Percentiles rank a stretch among this genome's conserved stretches.
Conservation (phyloP, 2,329 filamentous ascomycete genomes). For the Colletotrichum echinochloae region DNA sequence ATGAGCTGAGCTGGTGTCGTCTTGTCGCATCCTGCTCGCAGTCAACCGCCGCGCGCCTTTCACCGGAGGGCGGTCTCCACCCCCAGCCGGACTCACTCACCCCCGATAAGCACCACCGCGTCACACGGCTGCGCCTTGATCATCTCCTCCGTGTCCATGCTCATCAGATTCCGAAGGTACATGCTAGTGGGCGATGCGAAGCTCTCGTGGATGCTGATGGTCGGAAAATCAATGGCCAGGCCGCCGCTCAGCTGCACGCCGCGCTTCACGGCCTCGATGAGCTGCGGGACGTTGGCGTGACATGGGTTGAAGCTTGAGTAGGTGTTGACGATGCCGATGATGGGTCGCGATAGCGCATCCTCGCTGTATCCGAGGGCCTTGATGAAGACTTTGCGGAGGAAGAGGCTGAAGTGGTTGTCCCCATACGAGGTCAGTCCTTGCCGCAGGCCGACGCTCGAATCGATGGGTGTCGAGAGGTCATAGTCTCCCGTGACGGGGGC, state of each 20-base stretch:
- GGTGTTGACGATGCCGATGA: conserved; percentile 81
- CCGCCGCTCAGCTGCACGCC: conserved; percentile 76
- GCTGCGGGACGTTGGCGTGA: conserved; percentile 77
- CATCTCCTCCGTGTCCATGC: conserved; percentile 86
- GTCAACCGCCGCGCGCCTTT: neutral
- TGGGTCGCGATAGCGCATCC: conserved; percentile 75
- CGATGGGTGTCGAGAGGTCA: conserved; percentile 66
- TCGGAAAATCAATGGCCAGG: conserved; percentile 78
- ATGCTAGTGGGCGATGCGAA: conserved; percentile 80
- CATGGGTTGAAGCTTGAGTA: conserved; percentile 81
- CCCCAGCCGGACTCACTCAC: conserved; percentile 50
- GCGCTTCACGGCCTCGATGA: conserved; percentile 77
- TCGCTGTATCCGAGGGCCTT: conserved; percentile 81
- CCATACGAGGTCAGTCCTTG: conserved; percentile 77
- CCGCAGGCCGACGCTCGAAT: conserved; percentile 65
- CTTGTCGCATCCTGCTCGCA: conserved; percentile 74
- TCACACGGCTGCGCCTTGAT: conserved; percentile 78
- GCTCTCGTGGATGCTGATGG: conserved; percentile 77
- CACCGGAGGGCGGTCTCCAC: neutral
- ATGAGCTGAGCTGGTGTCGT: conserved; percentile 80
- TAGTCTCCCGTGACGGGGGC: conserved; percentile 64
- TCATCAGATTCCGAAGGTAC: conserved; percentile 81
- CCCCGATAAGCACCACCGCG: conserved; percentile 75
- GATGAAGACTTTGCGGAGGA: conserved; percentile 81
- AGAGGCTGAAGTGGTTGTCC: conserved; percentile 80